Evolutionary conservation across 257 asterid genomes (phyloP), one percentile per base, ranked within the genome.

Genomic region (Nicotiana tabacum): DNA sequence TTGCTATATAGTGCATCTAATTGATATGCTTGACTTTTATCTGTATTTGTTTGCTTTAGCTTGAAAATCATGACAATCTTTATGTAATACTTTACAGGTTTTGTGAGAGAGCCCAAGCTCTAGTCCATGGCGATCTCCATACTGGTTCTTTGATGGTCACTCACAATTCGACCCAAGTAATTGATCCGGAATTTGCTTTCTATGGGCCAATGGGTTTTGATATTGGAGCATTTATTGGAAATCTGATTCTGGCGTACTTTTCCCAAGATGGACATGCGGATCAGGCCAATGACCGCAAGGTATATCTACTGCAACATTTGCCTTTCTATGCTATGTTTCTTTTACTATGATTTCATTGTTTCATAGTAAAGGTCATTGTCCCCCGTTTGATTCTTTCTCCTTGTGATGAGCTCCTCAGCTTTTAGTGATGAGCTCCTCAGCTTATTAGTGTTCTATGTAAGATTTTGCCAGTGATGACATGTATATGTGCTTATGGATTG

Each of bases 71-170:
- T 27, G 7, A 15, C 64, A 76, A 27, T 51, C 62, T 51, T 84
- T 76, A 76, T 76, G 61, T 15, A 16, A 80, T 81, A 83, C 66
- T 39, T 76, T 82, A 77, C 93, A 96, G 99, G 82, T 96, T 96
- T 88, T 96, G 99, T 87, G 98, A 94, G 91, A 92, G 92, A 89
- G 85, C 99, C 82, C 98, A 96, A 90, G 98, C 98, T 83, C 99
- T 96, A 77, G 83, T 96, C 83, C 99, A 96, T 37, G 96, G 97
- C 61, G 98, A 96, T 91, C 95, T 96, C 82, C 99, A 96, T 86
- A 96, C 99, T 32, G 90, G 98, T 82, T 96, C 99, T 77, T 89
- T 96, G 86, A 96, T 96, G 99, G 98, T 94, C 80, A 91, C 98
- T 51, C 69, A 68, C 5, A 88, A 88, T 55, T 96, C 99, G 61